A percentile compares a stretch with the other conserved stretches of the same genome.
Evolutionary conservation across 2,329 filamentous ascomycete genomes (phyloP).

Genomic region (Corynespora cassiicola): DNA sequence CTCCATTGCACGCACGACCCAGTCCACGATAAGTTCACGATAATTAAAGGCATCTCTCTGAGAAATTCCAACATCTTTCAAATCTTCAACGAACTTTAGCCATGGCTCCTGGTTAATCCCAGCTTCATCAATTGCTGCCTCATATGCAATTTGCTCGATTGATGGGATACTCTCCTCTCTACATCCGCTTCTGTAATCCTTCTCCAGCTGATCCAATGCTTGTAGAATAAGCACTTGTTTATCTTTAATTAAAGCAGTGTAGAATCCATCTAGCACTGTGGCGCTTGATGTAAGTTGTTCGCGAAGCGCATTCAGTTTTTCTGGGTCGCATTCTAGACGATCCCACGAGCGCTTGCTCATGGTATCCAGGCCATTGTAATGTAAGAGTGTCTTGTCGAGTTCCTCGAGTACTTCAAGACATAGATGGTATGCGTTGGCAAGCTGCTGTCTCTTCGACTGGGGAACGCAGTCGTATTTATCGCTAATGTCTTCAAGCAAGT

Average conservation of each 20-base stretch:
- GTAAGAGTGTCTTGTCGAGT: conserved; percentile 29
- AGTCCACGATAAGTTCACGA: conserved; percentile 35
- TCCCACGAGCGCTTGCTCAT: conserved; percentile 38
- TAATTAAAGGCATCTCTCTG: conserved; percentile 27
- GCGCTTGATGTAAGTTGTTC: conserved; percentile 31
- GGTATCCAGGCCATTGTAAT: conserved; percentile 37
- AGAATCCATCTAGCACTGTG: conserved; percentile 34
- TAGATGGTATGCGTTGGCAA: conserved; percentile 27
- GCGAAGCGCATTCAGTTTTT: conserved; percentile 24
- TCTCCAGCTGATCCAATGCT: conserved; percentile 35
- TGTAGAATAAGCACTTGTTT: conserved; percentile 36
- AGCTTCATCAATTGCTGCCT: conserved; percentile 11
- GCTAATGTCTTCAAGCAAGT: conserved; percentile 33
- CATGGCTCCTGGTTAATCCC: conserved; percentile 35
- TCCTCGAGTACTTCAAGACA: conserved; percentile 34
- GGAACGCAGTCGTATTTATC: conserved; percentile 35
- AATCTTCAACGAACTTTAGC: conserved; percentile 37
- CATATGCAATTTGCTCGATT: conserved; percentile 27
- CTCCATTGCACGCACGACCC: conserved; percentile 39
- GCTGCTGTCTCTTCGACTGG: conserved; percentile 22
- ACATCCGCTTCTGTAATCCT: conserved; percentile 35
- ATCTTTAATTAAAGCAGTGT: conserved; percentile 33
- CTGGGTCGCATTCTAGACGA: conserved; percentile 35
- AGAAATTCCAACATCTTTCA: conserved; percentile 38
- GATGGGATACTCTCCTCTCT: conserved; percentile 36